Percentiles rank a stretch among this genome's conserved stretches.
Evolutionary conservation across 2,329 filamentous ascomycete genomes (phyloP).

Genomic region (Colletotrichum shisoi): DNA sequence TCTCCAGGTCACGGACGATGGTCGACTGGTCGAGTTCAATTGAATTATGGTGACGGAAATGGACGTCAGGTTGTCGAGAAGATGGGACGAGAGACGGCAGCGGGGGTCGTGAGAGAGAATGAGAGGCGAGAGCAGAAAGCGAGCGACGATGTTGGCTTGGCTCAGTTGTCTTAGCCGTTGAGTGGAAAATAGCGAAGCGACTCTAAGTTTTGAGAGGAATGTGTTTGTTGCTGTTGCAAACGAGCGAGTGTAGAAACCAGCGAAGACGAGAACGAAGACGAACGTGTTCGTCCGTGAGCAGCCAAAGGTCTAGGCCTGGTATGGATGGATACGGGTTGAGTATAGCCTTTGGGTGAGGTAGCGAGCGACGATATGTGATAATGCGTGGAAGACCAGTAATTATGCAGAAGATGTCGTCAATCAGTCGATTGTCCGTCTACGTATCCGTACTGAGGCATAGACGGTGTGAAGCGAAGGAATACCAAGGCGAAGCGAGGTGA

Average conservation of each 20-base stretch:
- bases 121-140: background rate
- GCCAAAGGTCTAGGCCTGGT: background rate
- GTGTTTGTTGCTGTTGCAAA: constrained; percentile 12
- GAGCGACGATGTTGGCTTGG: constrained; percentile 11
- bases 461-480: constrained; percentile 8
- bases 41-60: constrained; percentile 6
- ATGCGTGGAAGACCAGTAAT: constrained; percentile 1
- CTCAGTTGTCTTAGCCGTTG: background rate
- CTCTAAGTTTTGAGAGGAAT: background rate
- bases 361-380: constrained; percentile 22
- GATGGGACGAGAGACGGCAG: background rate
- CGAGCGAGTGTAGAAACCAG: constrained; percentile 9
- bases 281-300: background rate
- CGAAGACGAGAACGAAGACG: background rate
- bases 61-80: constrained; percentile 3
- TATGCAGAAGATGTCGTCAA: background rate
- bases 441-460: constrained; percentile 11
- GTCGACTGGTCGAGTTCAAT: background rate
- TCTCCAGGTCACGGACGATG: constrained; percentile 27
- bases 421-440: background rate
- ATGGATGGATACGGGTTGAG: background rate
- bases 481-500: constrained; percentile 17
- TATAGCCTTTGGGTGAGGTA: constrained; percentile 2
- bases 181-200: background rate
- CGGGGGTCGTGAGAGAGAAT: background rate